Conservation (phyloP, 2,329 filamentous ascomycete species). For the Fusarium falciforme region DNA sequence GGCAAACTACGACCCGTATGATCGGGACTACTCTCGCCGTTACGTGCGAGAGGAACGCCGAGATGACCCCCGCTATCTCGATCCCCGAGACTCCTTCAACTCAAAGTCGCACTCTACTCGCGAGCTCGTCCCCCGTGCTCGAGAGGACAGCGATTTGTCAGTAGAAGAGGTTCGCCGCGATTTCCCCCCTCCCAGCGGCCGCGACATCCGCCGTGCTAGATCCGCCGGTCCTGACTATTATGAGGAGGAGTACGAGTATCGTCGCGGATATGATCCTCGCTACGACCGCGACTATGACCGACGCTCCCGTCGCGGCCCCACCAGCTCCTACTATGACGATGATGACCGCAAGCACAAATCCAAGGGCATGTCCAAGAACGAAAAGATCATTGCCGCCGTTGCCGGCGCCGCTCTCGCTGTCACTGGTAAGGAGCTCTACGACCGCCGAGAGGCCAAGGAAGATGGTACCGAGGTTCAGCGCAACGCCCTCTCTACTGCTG, state of each 20-base stretch:
- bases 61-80: slow-evolving; percentile 65
- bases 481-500: slow-evolving; percentile 69
- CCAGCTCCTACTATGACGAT: slow-evolving; percentile 66
- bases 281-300: slow-evolving; percentile 50
- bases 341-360: slow-evolving; percentile 63
- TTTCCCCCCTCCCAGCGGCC: slow-evolving; percentile 76
- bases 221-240: slow-evolving; percentile 72
- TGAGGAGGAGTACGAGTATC: slow-evolving; percentile 63
- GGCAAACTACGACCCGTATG: slow-evolving; percentile 67
- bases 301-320: slow-evolving; percentile 60
- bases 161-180: slow-evolving; percentile 87
- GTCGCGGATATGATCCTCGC: slow-evolving; percentile 62
- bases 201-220: slow-evolving; percentile 69
- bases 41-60: slow-evolving; percentile 67
- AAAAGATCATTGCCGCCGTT: slow-evolving; percentile 75
- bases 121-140: slow-evolving; percentile 68
- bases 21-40: slow-evolving; percentile 62
- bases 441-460: slow-evolving; percentile 68
- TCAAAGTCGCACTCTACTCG: slow-evolving; percentile 58
- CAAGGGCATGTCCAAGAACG: slow-evolving; percentile 66
- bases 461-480: slow-evolving; percentile 64
- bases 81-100: slow-evolving; percentile 62
- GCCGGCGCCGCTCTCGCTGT: slow-evolving; percentile 73
- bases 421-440: slow-evolving; percentile 74
- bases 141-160: slow-evolving; percentile 79